Base-by-base conservation (phyloP, 805 yeast genomes). In the Cyberlindnera petersonii region DNA sequence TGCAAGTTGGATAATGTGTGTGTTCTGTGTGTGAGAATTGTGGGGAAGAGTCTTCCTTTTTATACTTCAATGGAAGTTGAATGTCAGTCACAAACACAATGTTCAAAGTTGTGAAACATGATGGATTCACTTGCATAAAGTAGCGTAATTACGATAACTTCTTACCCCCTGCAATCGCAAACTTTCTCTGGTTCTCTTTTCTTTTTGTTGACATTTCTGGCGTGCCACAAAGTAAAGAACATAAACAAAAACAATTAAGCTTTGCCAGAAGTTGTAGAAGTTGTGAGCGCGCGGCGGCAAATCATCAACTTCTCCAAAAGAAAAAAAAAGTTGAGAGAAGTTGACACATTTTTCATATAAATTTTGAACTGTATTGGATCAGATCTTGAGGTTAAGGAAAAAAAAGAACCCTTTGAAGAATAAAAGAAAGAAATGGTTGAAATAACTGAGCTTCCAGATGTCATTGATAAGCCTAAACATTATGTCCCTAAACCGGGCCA, bases 401-500 rank as follows among this genome's bases (percentile, higher is more conserved):
- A n/a, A n/a, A n/a, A n/a, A n/a, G n/a, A n/a, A n/a, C n/a, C n/a
- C n/a, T n/a, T n/a, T n/a, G n/a, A n/a, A n/a, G n/a, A n/a, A n/a
- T n/a, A n/a, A n/a, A n/a, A n/a, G n/a, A 6, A 20, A 13, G 28
- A 16, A 17, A 46, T 46, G 50, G 50, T 46, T 6, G 27, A 43
- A 10, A 46, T 46, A 16, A 43, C 50, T 5, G 50, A 46, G 19
- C 39, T 46, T 11, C 47, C 47, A 15, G 47, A 43, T 14, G 37
- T 38, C 11, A 16, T 40, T 2, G 32, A 39, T 16, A 40, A 63
- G 38, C 61, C 58, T 31, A 54, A 63, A 40, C 59, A 60, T 38
- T 71, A 71, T 49, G 63, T 61, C 2, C 74, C 75, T 5, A 71
- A 70, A 5, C 72, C 73, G 7, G 72, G 70, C 13, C 87, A 82